phyloP scores from a whole-genome alignment of 2,329 filamentous ascomycete genomes.

The Ophiostoma himal-ulmi region DNA sequence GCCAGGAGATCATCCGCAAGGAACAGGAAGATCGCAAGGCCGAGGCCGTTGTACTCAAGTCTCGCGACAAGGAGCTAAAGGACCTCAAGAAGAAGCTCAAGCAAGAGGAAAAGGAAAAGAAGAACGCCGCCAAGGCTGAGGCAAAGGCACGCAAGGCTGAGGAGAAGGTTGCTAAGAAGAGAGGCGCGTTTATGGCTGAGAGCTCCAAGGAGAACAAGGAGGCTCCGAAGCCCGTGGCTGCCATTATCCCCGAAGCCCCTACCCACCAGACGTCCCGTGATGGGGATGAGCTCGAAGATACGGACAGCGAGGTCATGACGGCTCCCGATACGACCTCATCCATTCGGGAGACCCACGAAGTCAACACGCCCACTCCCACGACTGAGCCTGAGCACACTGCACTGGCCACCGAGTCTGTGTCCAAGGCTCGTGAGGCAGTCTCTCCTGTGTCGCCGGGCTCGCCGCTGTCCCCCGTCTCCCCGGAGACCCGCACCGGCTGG shows the following conservation, averaged over 20 bases:
- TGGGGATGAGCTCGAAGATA: background rate
- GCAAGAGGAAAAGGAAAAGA: constrained; percentile 43
- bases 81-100: constrained; percentile 51
- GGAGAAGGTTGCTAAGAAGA: constrained; percentile 11
- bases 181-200: background rate
- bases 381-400: background rate
- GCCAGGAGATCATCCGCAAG: constrained; percentile 55
- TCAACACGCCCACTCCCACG: background rate
- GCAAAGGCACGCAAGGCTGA: constrained; percentile 34
- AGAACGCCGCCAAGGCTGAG: constrained; percentile 37
- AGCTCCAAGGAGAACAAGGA: constrained; percentile 2
- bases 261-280: background rate
- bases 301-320: constrained; percentile 17
- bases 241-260: background rate
- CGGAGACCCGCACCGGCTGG: background rate
- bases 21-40: constrained; percentile 50
- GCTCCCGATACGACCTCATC: constrained; percentile 17
- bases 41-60: constrained; percentile 41
- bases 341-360: background rate
- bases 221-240: background rate
- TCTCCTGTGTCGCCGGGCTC: background rate
- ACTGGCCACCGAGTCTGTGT: background rate
- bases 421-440: background rate
- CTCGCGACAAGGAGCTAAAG: constrained; percentile 48
- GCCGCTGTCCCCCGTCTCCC: background rate